Evolutionary conservation across 1,284 basidiomycete species (phyloP).

Genomic region (Papiliotrema nemorosa): DNA sequence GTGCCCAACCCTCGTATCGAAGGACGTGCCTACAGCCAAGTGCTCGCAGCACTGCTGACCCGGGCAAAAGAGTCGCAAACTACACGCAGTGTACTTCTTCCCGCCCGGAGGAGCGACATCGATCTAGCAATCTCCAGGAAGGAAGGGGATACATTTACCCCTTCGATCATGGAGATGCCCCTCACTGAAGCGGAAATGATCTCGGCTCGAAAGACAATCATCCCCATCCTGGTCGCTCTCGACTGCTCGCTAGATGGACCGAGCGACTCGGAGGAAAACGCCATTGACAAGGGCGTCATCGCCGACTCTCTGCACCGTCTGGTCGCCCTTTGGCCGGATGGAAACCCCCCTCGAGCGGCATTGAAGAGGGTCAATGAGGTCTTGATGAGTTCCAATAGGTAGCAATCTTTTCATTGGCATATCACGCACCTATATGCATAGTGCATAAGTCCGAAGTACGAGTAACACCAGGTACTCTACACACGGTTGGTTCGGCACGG

Average conservation of each 20-base stretch:
- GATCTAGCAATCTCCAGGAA: neutral
- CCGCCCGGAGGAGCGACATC: neutral
- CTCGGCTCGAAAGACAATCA: conserved; percentile 1
- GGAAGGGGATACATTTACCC: too few species aligned
- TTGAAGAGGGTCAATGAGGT: conserved; percentile 47
- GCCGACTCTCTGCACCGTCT: conserved; percentile 36
- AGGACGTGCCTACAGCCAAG: neutral
- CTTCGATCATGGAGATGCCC: neutral
- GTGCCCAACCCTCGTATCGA: conserved; percentile 4
- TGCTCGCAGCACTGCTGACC: neutral
- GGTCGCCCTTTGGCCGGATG: conserved; percentile 43
- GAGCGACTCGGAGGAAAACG: neutral
- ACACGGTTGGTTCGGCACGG: too few species aligned
- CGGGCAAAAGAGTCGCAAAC: neutral
- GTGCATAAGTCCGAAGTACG: too few species aligned
- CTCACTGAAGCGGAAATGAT: neutral
- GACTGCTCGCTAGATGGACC: conserved; percentile 3
- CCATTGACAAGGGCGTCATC: conserved; percentile 22
- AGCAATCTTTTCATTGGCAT: too few species aligned
- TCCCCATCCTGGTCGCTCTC: neutral
- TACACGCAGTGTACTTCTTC: neutral
- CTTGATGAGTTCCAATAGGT: conserved; percentile 27
- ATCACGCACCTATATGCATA: too few species aligned
- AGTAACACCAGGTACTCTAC: too few species aligned
- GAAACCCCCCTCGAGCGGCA: conserved; percentile 44